Evolutionary conservation across 2,329 filamentous ascomycete genomes (phyloP).

Genomic region (Diaporthe nobilis): DNA sequence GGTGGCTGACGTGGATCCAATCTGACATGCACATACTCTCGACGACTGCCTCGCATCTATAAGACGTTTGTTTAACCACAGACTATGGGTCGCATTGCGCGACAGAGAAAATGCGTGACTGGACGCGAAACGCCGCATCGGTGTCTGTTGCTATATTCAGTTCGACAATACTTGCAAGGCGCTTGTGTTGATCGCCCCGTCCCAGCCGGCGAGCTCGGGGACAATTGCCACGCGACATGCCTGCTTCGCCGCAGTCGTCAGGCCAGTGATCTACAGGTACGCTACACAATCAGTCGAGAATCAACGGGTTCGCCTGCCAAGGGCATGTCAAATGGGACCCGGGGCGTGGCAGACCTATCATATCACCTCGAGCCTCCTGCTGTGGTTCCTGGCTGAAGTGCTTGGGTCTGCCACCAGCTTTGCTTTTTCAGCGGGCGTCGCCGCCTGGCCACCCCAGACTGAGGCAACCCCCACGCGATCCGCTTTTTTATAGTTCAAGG

Average conservation of each 20-base stretch:
- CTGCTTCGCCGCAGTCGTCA: slow-evolving; percentile 23
- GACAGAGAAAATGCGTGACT: not conserved
- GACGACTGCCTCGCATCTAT: slow-evolving; percentile 13
- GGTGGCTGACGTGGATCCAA: slow-evolving; percentile 28
- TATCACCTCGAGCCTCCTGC: not conserved
- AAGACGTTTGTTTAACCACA: slow-evolving; percentile 18
- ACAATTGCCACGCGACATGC: slow-evolving; percentile 13
- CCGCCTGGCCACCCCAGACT: slow-evolving; percentile 12
- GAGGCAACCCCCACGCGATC: slow-evolving; percentile 36
- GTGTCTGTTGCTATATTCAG: not conserved
- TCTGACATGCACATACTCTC: slow-evolving; percentile 15
- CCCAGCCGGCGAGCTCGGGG: slow-evolving; percentile 5
- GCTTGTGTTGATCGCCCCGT: not conserved
- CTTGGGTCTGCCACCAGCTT: not conserved
- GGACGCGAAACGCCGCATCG: not conserved
- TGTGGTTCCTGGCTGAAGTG: slow-evolving; percentile 15
- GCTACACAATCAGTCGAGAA: slow-evolving; percentile 29
- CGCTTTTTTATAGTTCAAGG: slow-evolving; percentile 36
- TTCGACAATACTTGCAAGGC: not conserved
- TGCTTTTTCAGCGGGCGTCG: slow-evolving; percentile 18
- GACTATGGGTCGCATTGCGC: not conserved
- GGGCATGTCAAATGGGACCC: slow-evolving; percentile 1
- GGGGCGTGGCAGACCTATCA: slow-evolving; percentile 3
- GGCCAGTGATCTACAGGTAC: slow-evolving; percentile 25
- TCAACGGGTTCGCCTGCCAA: slow-evolving; percentile 30